phyloP scores from a whole-genome alignment of 768 basidiomycete genomes.

The Auriscalpium orientale region DNA sequence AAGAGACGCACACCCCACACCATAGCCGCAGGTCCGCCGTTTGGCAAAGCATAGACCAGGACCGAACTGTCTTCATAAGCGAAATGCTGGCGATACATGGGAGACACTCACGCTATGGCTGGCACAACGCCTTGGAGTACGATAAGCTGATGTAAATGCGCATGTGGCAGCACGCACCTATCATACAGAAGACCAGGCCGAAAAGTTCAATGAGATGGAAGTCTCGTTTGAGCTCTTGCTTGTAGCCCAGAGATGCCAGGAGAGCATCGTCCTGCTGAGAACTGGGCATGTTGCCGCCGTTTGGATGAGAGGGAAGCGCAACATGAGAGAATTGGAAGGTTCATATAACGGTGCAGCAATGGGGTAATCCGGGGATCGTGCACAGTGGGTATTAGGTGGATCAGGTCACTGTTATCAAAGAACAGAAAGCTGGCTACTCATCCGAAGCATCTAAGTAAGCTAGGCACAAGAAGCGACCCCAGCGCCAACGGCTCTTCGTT shows the following conservation, averaged over 20 bases:
- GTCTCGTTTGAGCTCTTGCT: not conserved
- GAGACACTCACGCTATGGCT: not conserved
- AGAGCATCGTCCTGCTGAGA: not conserved
- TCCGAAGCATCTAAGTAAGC: too few species aligned
- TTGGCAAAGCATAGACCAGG: constrained; percentile 17
- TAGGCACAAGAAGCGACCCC: too few species aligned
- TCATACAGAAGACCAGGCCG: not conserved
- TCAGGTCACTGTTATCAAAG: too few species aligned
- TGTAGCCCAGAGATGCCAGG: not conserved
- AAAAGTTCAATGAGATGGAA: not conserved
- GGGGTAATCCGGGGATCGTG: too few species aligned
- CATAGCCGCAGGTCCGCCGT: constrained; percentile 24
- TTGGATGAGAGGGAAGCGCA: too few species aligned
- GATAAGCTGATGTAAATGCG: too few species aligned
- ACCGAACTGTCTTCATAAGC: constrained; percentile 6
- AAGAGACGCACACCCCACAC: constrained; percentile 23
- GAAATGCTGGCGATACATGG: not conserved
- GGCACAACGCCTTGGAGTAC: not conserved
- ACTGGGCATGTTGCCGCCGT: too few species aligned
- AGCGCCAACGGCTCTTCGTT: too few species aligned
- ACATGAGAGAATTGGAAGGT: too few species aligned
- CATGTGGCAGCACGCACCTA: not conserved
- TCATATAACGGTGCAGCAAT: too few species aligned
- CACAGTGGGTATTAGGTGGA: too few species aligned
- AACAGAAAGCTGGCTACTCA: too few species aligned